A percentile compares a stretch with the other conserved stretches of the same genome.
These are phyloP conservation scores for Aspergillus biplanus DNA, from an alignment of 495 filamentous ascomycete genomes.

Conservation along the genomic window DNA sequence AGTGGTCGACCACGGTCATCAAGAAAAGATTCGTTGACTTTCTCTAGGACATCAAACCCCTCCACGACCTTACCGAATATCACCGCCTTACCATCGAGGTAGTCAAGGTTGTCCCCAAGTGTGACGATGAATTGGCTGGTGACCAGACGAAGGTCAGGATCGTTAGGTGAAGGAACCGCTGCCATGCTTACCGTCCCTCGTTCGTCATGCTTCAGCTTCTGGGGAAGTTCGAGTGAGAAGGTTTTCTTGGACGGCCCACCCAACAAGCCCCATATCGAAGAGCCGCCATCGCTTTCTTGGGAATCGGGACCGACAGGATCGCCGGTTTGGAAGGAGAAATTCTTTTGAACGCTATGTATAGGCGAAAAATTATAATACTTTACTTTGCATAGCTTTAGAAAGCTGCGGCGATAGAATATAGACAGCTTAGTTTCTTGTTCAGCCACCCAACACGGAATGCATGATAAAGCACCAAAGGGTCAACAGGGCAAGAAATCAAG, in stretches of 20 bases:
- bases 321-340: conserved; percentile 94
- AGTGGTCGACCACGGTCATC: conserved; percentile 83
- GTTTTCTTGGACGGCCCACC: conserved; percentile 72
- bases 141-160: conserved; percentile 79
- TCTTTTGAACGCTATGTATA: conserved; percentile 82
- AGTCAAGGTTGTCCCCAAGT: conserved; percentile 82
- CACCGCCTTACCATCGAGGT: conserved; percentile 86
- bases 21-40: conserved; percentile 87
- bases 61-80: conserved; percentile 94
- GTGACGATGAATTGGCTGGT: conserved; percentile 92
- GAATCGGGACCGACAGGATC: conserved; percentile 88
- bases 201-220: conserved; percentile 82
- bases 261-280: conserved; percentile 86
- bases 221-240: conserved; percentile 82
- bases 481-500: conserved; percentile 13
- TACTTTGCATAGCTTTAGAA: conserved; percentile 94
- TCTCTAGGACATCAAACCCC: conserved; percentile 88
- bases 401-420: conserved; percentile 58
- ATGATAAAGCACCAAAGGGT: conserved; percentile 10
- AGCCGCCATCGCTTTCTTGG: conserved; percentile 83
- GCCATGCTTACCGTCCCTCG: conserved; percentile 94
- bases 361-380: conserved; percentile 99
- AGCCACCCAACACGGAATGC: conserved; percentile 36
- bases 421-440: conserved; percentile 57
- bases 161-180: conserved; percentile 71